These are phyloP conservation scores for Boletus bicolor DNA, from an alignment of 768 basidiomycete species.

Conservation along the genomic window DNA sequence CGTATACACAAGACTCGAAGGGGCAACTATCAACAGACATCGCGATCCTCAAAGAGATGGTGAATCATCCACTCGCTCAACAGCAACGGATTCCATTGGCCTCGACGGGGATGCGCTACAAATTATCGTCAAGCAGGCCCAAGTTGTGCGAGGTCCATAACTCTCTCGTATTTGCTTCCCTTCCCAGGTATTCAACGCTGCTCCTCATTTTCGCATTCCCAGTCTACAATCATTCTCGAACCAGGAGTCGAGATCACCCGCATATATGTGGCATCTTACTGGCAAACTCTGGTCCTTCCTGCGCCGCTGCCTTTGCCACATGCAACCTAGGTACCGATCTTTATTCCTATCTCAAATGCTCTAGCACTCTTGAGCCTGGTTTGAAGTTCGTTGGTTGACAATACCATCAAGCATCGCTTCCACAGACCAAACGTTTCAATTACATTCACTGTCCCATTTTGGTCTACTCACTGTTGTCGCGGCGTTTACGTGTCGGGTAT, in stretches of 20 bases:
- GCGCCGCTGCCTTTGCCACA: background rate
- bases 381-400: background rate
- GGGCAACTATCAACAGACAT: background rate
- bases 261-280: background rate
- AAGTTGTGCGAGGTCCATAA: background rate
- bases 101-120: background rate
- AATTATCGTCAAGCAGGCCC: background rate
- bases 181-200: background rate
- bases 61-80: background rate
- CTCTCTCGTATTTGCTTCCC: background rate
- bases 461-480: background rate
- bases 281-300: background rate
- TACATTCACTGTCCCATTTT: background rate
- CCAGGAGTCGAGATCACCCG: background rate
- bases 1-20: background rate
- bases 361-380: background rate
- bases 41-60: background rate
- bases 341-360: background rate
- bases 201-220: constrained; percentile 2
- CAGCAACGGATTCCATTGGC: background rate
- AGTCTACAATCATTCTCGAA: background rate
- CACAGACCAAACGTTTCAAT: background rate
- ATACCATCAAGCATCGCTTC: background rate
- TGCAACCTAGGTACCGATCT: background rate
- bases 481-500: background rate